Conservation (phyloP, 768 basidiomycete genomes). For the Terana coerulea region DNA sequence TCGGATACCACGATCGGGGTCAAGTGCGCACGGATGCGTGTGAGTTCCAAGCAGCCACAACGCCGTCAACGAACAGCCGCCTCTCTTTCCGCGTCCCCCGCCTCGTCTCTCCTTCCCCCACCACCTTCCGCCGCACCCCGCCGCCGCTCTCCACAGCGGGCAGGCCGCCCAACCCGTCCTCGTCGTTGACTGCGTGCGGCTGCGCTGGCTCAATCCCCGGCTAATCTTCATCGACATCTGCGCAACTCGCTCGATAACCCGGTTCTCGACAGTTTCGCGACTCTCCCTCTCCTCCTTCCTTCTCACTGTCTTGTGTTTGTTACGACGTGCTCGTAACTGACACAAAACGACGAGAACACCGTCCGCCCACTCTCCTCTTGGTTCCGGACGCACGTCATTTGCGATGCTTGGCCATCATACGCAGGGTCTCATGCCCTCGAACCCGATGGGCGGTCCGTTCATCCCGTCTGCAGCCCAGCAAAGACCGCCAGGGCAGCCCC, state of each 20-base stretch:
- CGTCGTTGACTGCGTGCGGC: slow-evolving; percentile 7
- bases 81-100: slow-evolving; percentile 4
- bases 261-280: slow-evolving; percentile 2
- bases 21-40: slow-evolving; percentile 10
- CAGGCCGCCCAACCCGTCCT: not conserved
- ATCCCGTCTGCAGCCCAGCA: slow-evolving; percentile 38
- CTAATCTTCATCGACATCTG: slow-evolving; percentile 8
- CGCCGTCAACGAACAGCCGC: slow-evolving; percentile 12
- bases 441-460: slow-evolving; percentile 30
- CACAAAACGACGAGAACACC: not conserved
- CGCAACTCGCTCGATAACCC: not conserved
- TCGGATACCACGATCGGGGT: slow-evolving; percentile 10
- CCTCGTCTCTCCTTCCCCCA: slow-evolving; percentile 5
- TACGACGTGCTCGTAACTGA: not conserved
- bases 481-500: slow-evolving; percentile 25
- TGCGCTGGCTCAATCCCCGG: slow-evolving; percentile 6
- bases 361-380: not conserved
- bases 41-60: slow-evolving; percentile 10
- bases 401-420: not conserved
- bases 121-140: not conserved
- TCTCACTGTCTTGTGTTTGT: not conserved
- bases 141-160: not conserved
- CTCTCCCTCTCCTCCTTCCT: slow-evolving; percentile 2
- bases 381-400: not conserved
- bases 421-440: slow-evolving; percentile 32